These are phyloP conservation scores for Populus hybrid DNA, from an alignment of 441 rosid species.

Conservation along the genomic window DNA sequence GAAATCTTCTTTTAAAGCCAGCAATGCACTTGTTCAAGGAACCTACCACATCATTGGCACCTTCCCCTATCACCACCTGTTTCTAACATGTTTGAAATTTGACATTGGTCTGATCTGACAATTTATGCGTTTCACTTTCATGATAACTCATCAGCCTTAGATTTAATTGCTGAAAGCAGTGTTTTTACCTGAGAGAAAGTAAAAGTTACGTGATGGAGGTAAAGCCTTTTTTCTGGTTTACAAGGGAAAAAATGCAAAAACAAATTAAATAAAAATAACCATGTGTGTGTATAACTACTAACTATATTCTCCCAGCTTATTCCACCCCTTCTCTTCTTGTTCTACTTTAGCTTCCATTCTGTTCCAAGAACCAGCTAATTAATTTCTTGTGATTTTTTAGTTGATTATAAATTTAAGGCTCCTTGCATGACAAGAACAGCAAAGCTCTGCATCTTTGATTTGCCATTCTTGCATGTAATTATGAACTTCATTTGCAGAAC, in stretches of 20 bases:
- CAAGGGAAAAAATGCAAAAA: background rate
- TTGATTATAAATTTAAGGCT: background rate
- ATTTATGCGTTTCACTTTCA: background rate
- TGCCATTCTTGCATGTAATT: background rate
- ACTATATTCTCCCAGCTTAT: background rate
- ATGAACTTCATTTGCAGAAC: constrained; percentile 51
- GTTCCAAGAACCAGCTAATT: background rate
- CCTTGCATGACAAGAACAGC: constrained; percentile 3
- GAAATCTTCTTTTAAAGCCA: background rate
- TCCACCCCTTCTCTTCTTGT: background rate
- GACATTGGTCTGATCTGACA: background rate
- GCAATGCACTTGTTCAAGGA: background rate
- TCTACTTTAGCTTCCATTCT: background rate
- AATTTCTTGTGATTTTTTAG: background rate
- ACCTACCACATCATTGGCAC: no score
- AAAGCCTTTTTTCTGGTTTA: background rate
- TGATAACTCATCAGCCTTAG: background rate
- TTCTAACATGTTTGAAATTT: background rate
- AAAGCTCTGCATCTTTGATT: background rate
- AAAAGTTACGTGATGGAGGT: background rate
- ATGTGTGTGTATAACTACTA: no score
- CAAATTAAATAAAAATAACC: background rate
- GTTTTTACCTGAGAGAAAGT: background rate
- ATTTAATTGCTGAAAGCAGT: background rate
- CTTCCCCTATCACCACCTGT: background rate